Evolutionary conservation across 2,329 filamentous ascomycete species (phyloP).

Genomic region (Aureobasidium sp.): DNA sequence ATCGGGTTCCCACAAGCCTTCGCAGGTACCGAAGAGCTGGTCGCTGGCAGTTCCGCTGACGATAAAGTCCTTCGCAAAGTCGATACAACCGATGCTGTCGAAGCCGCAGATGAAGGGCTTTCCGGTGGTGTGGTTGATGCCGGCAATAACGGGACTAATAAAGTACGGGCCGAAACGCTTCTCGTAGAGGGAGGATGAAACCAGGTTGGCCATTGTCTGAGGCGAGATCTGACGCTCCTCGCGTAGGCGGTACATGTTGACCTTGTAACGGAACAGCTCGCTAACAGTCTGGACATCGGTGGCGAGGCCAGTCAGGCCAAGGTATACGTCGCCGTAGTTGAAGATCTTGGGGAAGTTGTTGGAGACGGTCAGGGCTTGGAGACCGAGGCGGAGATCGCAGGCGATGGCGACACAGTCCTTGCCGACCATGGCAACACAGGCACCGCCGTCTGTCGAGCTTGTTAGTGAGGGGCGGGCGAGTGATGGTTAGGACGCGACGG

Average conservation of each 20-base stretch:
- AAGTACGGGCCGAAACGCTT: constrained; percentile 94
- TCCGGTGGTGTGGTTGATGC: constrained; percentile 86
- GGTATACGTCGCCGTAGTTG: constrained; percentile 89
- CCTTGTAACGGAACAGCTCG: constrained; percentile 98
- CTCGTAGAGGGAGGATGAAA: constrained; percentile 87
- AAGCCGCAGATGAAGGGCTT: constrained; percentile 98
- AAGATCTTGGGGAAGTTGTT: constrained; percentile 99
- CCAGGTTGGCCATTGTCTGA: constrained; percentile 91
- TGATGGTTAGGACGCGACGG: constrained; percentile 29
- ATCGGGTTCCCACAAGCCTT: constrained; percentile 95
- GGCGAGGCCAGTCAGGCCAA: constrained; percentile 90
- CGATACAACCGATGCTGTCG: constrained; percentile 98
- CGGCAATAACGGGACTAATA: constrained; percentile 87
- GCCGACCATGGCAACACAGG: constrained; percentile 97
- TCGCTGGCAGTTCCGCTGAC: constrained; percentile 93
- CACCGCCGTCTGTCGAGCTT: constrained; percentile 61
- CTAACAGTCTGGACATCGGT: constrained; percentile 92
- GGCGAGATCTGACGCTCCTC: constrained; percentile 96
- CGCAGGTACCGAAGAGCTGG: constrained; percentile 97
- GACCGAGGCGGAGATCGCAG: constrained; percentile 93
- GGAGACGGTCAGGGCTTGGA: constrained; percentile 92
- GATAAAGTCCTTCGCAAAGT: constrained; percentile 99
- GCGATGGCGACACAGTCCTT: constrained; percentile 99
- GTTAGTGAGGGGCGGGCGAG: neutral
- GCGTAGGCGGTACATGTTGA: constrained; percentile 98